phyloP scores from a whole-genome alignment of 2,329 filamentous ascomycete species.

The Botrytis paeoniae region DNA sequence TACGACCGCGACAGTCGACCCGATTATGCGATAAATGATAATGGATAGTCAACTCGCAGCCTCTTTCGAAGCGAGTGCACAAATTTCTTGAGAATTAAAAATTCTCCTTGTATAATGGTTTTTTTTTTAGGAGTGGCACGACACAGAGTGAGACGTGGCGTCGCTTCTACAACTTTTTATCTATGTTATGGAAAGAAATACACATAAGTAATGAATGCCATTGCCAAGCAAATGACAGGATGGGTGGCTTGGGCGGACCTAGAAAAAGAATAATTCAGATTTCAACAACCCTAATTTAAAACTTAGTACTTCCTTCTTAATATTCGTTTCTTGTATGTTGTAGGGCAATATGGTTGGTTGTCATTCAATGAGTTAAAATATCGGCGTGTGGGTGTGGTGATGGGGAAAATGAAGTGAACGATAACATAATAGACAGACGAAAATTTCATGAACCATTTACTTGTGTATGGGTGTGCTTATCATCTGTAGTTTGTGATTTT shows the following conservation, averaged over 20 bases:
- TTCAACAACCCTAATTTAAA: constrained; percentile 2
- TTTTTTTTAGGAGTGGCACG: neutral
- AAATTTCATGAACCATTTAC: constrained; percentile 5
- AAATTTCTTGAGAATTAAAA: constrained; percentile 25
- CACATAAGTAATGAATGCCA: constrained; percentile 12
- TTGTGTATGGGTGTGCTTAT: neutral
- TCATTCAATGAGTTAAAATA: constrained; percentile 4
- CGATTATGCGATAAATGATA: constrained; percentile 17
- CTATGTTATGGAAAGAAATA: constrained; percentile 8
- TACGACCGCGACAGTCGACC: neutral
- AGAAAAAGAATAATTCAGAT: constrained; percentile 11
- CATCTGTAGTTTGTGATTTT: neutral
- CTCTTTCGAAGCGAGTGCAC: constrained; percentile 15
- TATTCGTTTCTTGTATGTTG: constrained; percentile 24
- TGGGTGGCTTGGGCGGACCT: constrained; percentile 13
- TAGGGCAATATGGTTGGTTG: constrained; percentile 23
- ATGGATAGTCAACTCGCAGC: constrained; percentile 14
- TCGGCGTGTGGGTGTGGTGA: constrained; percentile 13
- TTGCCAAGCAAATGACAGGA: neutral
- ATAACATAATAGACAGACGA: constrained; percentile 18
- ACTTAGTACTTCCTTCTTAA: constrained; percentile 8
- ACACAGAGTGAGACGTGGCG: neutral
- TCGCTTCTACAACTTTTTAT: neutral
- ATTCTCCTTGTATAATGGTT: constrained; percentile 17
- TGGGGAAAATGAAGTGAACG: constrained; percentile 12